Base-by-base conservation (phyloP, 768 basidiomycete species). In the Agaricus sinodeliciosus region DNA sequence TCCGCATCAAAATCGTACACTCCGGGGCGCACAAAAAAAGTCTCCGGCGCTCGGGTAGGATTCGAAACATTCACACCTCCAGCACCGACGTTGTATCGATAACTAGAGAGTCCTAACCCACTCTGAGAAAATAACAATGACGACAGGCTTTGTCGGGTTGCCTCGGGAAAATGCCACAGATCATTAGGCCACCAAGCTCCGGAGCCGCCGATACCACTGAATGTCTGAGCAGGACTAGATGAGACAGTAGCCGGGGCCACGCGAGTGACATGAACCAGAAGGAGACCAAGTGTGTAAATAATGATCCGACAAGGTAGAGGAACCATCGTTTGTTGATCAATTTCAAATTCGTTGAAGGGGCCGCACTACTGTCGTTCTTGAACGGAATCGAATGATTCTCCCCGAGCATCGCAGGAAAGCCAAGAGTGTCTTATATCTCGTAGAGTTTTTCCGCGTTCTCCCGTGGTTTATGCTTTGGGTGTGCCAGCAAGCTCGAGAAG, bases 161-260 rank as follows among this genome's bases (percentile, higher is more conserved):
- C 57, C 31, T 70, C 69, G 0, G 74, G 73, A 57, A 71, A 76
- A 41, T 66, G 52, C 59, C 62, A 70, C 15, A 76, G 58, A 52
- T 76, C 74, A 43, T 66, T 65, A 13, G 72, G 72, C 74, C 74
- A 75, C 74, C 74, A 76, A 9, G 74, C 74, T 11, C 74, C 74
- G 13, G 72, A 73, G 7, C 73, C 74, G 0, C 73, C 73, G 48
- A 76, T 67, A 1, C 72, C 70, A 27, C 60, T 59, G 54, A 74
- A 68, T 0, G 68, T 69, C 51, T 73, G 73, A 0, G 68, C 65
- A 0, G 66, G 58, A 7, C 64, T 58, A 19, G 62, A 56, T 16
- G 68, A 67, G 13, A 70, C 58, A 11, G 58, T 57, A 1, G 68
- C 68, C 9, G 57, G 49, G n/a, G 31, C 43, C 19, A 36, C 45